phyloP scores from a whole-genome alignment of 2,329 filamentous ascomycete genomes.

The Rhynchosporium secalis region DNA sequence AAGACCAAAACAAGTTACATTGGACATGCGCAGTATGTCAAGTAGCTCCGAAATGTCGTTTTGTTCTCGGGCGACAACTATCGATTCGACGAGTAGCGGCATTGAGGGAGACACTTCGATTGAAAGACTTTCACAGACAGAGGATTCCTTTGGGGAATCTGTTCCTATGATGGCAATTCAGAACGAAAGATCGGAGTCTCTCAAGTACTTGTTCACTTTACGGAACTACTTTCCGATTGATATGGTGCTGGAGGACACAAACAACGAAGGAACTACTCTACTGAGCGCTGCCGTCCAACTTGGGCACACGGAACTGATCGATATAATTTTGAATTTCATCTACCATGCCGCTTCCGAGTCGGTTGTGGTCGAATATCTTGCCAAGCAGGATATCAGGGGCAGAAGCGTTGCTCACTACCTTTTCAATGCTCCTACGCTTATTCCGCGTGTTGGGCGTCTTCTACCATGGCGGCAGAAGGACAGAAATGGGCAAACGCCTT shows the following conservation, averaged over 20 bases:
- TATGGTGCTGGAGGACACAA: slow-evolving; percentile 76
- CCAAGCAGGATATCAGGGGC: slow-evolving; percentile 77
- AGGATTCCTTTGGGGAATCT: slow-evolving; percentile 73
- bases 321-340: slow-evolving; percentile 72
- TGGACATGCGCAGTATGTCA: slow-evolving; percentile 88
- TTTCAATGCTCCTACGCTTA: slow-evolving; percentile 84
- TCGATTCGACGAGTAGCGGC: slow-evolving; percentile 70
- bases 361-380: slow-evolving; percentile 66
- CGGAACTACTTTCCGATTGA: slow-evolving; percentile 72
- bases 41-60: slow-evolving; percentile 83
- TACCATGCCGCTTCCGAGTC: slow-evolving; percentile 55
- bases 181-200: slow-evolving; percentile 65
- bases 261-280: slow-evolving; percentile 86
- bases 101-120: slow-evolving; percentile 86
- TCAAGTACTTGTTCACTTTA: slow-evolving; percentile 78
- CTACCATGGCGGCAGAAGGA: slow-evolving; percentile 90
- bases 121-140: slow-evolving; percentile 72
- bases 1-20: slow-evolving; percentile 64
- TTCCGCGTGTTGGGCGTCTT: slow-evolving; percentile 71
- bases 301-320: slow-evolving; percentile 72
- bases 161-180: slow-evolving; percentile 85
- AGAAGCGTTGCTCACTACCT: slow-evolving; percentile 94
- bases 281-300: slow-evolving; percentile 89
- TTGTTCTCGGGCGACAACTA: slow-evolving; percentile 74
- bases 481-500: slow-evolving; percentile 95